Base-by-base conservation (phyloP, 257 asterid species). In the Haberlea rhodopensis region DNA sequence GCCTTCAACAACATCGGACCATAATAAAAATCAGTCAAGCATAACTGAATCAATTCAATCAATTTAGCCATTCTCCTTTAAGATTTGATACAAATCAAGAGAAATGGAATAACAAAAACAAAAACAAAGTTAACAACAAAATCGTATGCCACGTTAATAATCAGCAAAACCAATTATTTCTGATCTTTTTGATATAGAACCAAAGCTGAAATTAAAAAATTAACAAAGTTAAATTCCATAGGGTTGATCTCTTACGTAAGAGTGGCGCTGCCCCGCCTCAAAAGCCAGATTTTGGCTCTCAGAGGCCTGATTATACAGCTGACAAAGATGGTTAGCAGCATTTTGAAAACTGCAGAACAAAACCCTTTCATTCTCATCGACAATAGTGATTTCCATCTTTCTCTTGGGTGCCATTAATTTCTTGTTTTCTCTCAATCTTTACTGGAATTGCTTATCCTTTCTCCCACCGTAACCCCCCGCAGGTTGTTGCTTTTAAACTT, bases 201-300 rank as follows among this genome's bases (percentile, higher is more conserved):
- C 28, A 26, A 5, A 19, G n/a, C 10, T 24, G 22, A 55, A 54
- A 34, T 8, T n/a, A 13, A 31, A 34, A n/a, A 24, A 19, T 5
- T 22, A 45, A 13, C n/a, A 31, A 27, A 62, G 40, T 0, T 8
- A 11, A 69, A 68, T 45, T 68, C 15, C 21, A 34, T 22, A 57
- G 66, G 68, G 68, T 53, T 15, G 2, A 2, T 32, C 15, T 69
- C 63, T 62, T 63, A 70, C 75, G 43, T 53, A 13, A 19, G 75
- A 37, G 43, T 37, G 45, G n/a, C 16, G 54, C 23, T 70, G 32
- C 6, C 75, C 75, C 34, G 75, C 69, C 29, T 62, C 53, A 62
- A 61, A 70, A 3, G 75, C 69, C 15, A 40, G 15, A n/a, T 54
- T 26, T 48, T 61, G 75, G 45, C 5, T 9, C 19, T 15, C 21